Evolutionary conservation across 805 yeast genomes (phyloP).

Genomic region (Hanseniaspora hatyaiensis): DNA sequence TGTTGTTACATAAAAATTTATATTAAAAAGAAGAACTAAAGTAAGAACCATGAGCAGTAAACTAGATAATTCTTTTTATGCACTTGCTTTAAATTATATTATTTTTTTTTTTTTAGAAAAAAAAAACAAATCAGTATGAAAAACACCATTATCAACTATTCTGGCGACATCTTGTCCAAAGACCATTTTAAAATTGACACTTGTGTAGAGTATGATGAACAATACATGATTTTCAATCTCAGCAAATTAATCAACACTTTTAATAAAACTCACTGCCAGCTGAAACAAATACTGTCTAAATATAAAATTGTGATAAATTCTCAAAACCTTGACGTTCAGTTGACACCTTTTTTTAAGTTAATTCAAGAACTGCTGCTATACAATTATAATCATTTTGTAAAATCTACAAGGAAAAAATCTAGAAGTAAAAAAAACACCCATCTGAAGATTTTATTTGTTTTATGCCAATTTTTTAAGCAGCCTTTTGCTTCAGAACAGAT

Average conservation of each 20-base stretch:
- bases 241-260: background rate
- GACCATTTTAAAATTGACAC: background rate
- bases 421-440: background rate
- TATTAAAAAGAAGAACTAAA: no score
- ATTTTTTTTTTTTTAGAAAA: background rate
- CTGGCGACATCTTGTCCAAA: background rate
- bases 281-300: background rate
- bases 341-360: constrained; percentile 9
- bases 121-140: background rate
- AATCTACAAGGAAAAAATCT: background rate
- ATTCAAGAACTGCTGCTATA: constrained; percentile 9
- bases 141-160: constrained; percentile 1
- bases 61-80: background rate
- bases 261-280: background rate
- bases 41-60: no score
- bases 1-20: no score
- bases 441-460: background rate
- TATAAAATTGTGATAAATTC: constrained; percentile 1
- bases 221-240: background rate
- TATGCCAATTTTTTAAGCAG: constrained; percentile 1
- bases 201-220: background rate
- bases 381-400: constrained; percentile 2
- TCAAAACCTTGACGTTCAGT: background rate
- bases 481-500: background rate
- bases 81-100: background rate